phyloP scores from a whole-genome alignment of 2,329 filamentous ascomycete species.

The Fusarium sp. region DNA sequence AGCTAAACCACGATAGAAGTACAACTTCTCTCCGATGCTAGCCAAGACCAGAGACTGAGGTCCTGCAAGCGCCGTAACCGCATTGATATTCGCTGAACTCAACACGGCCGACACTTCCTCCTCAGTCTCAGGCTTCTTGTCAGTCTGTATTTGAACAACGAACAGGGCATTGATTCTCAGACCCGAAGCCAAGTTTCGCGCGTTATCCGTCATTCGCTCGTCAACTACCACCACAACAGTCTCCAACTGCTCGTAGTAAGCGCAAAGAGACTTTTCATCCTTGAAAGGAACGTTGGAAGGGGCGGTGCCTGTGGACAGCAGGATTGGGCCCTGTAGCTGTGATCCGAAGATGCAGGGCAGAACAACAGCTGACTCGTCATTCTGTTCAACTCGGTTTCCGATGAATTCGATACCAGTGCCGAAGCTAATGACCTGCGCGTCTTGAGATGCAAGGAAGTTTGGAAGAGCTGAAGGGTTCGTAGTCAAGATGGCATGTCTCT shows the following conservation, averaged over 20 bases:
- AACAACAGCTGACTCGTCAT: neutral
- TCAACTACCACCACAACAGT: neutral
- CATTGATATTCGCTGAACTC: slow-evolving; percentile 1
- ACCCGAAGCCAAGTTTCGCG: slow-evolving; percentile 3
- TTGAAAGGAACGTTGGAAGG: slow-evolving; percentile 3
- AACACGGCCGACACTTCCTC: neutral
- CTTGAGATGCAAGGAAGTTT: neutral
- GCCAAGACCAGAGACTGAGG: slow-evolving; percentile 13
- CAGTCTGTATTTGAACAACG: neutral
- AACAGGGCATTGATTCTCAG: slow-evolving; percentile 4
- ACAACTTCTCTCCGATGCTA: neutral
- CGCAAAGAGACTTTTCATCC: neutral
- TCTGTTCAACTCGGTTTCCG: neutral
- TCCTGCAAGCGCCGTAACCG: slow-evolving; percentile 5
- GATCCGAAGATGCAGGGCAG: slow-evolving; percentile 20
- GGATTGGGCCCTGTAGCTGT: neutral
- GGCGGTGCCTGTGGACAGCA: neutral
- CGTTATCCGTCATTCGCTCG: slow-evolving; percentile 18
- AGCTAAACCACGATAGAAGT: slow-evolving; percentile 7
- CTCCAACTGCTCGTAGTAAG: neutral
- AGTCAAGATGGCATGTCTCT: neutral
- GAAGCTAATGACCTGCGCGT: neutral
- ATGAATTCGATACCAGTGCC: slow-evolving; percentile 1
- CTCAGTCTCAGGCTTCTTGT: neutral
- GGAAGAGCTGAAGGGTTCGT: neutral